Conservation (phyloP, 345 rosid species). For the Euphorbia peplus region DNA sequence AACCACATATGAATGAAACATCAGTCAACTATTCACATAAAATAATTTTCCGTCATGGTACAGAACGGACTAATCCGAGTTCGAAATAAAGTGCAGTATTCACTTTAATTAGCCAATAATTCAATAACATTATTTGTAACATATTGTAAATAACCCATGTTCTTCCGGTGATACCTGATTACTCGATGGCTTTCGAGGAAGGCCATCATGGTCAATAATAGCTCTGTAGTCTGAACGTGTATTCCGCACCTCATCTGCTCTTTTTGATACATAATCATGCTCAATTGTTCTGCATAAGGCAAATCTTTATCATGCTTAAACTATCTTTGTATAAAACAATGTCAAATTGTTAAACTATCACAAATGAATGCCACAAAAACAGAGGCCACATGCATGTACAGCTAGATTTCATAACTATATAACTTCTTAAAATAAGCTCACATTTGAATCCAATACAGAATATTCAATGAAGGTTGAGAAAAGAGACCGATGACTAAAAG, state of each 20-base stretch:
- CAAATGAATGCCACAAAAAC: background rate
- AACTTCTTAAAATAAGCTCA: background rate
- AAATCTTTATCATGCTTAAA: conserved; percentile 2
- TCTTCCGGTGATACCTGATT: conserved; percentile 42
- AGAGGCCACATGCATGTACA: background rate
- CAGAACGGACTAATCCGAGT: background rate
- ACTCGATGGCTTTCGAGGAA: conserved; percentile 53
- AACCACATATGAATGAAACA: background rate
- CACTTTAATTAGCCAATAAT: background rate
- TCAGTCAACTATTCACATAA: background rate
- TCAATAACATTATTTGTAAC: background rate
- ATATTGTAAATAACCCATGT: background rate
- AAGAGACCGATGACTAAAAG: background rate
- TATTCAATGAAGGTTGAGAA: background rate
- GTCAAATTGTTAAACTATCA: background rate
- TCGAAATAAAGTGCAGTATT: background rate
- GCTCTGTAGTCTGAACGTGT: conserved; percentile 55
- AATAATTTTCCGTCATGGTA: background rate
- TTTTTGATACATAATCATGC: conserved; percentile 52
- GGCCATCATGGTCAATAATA: conserved; percentile 91
- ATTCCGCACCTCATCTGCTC: conserved; percentile 71
- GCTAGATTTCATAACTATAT: background rate
- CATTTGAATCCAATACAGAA: background rate
- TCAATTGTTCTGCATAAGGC: conserved; percentile 51
- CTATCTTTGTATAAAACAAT: background rate